Evolutionary conservation across 2,329 filamentous ascomycete genomes (phyloP), one percentile per base, ranked within the genome.

Genomic region (Emergomyces pasteurianus): DNA sequence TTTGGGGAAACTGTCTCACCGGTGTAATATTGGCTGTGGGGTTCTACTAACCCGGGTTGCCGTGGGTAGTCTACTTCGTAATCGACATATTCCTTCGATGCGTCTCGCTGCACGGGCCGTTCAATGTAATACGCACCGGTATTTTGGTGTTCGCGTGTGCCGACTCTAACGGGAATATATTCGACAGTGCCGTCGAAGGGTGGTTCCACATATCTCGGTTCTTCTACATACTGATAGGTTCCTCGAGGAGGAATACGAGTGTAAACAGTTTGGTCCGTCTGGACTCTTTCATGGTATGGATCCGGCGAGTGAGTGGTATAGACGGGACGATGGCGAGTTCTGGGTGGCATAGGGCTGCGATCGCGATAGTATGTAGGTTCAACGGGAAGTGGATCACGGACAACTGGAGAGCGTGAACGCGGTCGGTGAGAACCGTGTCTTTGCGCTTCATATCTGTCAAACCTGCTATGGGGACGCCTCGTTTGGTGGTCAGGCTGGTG

Each of bases 371-470:
- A 69, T 26, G 62, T 52, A 55, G 59, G 49, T 40, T 67, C 68
- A 21, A 64, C 40, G 10, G 63, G 60, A 31, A 63, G 38, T 50
- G 58, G 49, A 42, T 67, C 63, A 36, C 60, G 62, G n/a, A 63
- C 60, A 34, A 59, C 57, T 21, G 70, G 68, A n/a, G 70, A 72
- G 36, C 64, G 65, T 16, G 69, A 68, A n/a, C 65, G 60, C 4
- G 67, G 62, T 34, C 68, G 65, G 28, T 66, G 62, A 42, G 65
- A 66, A 31, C 62, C 64, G 16, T 57, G 55, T 46, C 55, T 57
- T 57, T 70, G 64, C 47, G 64, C 64, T 60, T 69, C 67, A 54
- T 70, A 70, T 43, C 68, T 63, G 34, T 68, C 68, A 57, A 68
- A 69, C n/a, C 68, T 63, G 59, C 67, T 71, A 16, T 64, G 60